These are phyloP conservation scores for Gentiana straminea DNA, from an alignment of 257 asterid genomes.

Conservation along the genomic window DNA sequence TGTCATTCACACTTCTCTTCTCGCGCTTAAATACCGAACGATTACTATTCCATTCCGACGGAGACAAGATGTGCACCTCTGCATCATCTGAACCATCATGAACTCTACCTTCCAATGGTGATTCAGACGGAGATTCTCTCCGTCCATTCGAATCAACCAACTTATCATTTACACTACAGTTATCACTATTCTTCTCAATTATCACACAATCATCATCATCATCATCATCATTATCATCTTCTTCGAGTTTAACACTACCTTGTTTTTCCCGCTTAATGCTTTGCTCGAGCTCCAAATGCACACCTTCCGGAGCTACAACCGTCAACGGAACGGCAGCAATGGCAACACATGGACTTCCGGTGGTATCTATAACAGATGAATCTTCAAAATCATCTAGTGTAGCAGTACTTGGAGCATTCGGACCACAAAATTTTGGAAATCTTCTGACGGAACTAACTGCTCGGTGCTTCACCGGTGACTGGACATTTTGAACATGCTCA, in stretches of 20 bases:
- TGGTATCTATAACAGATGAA: background rate
- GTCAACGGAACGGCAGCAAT: background rate
- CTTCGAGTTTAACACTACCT: background rate
- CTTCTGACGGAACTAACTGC: background rate
- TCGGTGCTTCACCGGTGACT: background rate
- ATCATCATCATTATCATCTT: background rate
- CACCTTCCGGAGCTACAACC: background rate
- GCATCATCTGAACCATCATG: background rate
- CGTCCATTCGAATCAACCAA: background rate
- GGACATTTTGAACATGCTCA: background rate
- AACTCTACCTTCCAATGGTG: background rate
- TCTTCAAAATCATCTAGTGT: background rate
- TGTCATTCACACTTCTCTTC: background rate
- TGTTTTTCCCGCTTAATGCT: background rate
- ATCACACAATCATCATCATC: background rate
- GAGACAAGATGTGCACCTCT: background rate
- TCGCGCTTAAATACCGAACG: constrained; percentile 1
- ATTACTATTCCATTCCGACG: background rate
- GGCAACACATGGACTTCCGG: background rate
- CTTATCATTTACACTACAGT: background rate
- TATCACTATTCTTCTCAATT: background rate
- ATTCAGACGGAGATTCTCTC: background rate
- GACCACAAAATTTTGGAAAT: constrained; percentile 7
- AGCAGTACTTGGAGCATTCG: background rate
- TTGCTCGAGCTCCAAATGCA: background rate